Conservation (phyloP, 2,329 filamentous ascomycete species). For the Pseudocercospora fuligena region DNA sequence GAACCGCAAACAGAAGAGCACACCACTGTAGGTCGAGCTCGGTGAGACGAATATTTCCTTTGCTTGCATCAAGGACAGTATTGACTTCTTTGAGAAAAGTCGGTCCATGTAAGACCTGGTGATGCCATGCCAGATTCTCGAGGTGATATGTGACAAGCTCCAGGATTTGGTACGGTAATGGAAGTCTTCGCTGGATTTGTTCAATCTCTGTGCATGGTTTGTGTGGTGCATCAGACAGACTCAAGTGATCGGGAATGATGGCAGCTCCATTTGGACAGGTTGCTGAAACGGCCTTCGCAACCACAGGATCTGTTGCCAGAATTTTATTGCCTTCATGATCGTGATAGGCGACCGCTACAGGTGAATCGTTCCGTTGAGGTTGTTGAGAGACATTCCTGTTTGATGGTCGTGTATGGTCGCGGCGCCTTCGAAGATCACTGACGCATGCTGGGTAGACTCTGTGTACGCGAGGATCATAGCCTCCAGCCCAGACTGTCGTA, state of each 20-base stretch:
- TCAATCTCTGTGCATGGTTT: not conserved
- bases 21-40: conserved; percentile 18
- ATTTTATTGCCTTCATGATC: not conserved
- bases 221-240: not conserved
- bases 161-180: conserved; percentile 1
- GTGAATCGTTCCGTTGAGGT: not conserved
- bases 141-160: conserved; percentile 15
- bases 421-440: conserved; percentile 6
- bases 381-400: too few relatives aligned
- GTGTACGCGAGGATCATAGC: conserved; percentile 5
- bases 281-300: not conserved
- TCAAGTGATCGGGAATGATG: not conserved
- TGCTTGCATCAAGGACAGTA: conserved; percentile 1
- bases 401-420: too few relatives aligned
- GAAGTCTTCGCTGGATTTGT: not conserved
- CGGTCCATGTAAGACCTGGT: conserved; percentile 8
- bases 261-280: not conserved
- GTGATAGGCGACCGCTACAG: not conserved
- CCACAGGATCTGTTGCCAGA: not conserved
- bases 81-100: conserved; percentile 16
- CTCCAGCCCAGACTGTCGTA: not conserved
- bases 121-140: conserved; percentile 9
- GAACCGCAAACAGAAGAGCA: conserved; percentile 16
- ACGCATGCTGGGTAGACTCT: not conserved
- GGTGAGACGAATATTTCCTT: not conserved